Percentiles rank a stretch among this genome's conserved stretches.
These are phyloP conservation scores for Orobanche coerulescens DNA, from an alignment of 257 asterid genomes.

Conservation along the genomic window DNA sequence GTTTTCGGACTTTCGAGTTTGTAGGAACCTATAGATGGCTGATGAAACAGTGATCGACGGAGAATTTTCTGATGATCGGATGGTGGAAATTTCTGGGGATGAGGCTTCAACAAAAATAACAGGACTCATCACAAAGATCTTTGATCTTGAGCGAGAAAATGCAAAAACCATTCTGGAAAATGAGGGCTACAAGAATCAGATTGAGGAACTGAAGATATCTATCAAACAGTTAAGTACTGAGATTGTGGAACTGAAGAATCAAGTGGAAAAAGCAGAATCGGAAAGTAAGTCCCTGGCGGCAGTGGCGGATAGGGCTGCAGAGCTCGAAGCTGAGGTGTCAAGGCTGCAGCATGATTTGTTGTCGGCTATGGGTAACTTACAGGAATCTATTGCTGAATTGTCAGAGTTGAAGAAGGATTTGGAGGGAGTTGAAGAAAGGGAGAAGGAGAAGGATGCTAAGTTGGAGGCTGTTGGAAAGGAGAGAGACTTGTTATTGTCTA, in stretches of 20 bases:
- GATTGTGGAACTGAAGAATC: slow-evolving; percentile 31
- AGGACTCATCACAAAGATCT: slow-evolving; percentile 31
- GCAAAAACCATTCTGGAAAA: slow-evolving; percentile 31
- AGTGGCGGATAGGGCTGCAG: slow-evolving; percentile 60
- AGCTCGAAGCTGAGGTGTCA: slow-evolving; percentile 53
- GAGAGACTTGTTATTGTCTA: slow-evolving; percentile 42
- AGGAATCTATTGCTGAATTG: slow-evolving; percentile 37
- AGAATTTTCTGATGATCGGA: slow-evolving; percentile 38
- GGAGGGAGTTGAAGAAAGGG: slow-evolving; percentile 37
- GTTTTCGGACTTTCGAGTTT: neutral
- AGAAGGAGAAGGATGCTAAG: slow-evolving; percentile 31
- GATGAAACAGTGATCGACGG: slow-evolving; percentile 43
- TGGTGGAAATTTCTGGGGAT: slow-evolving; percentile 42
- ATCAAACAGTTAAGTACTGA: slow-evolving; percentile 26
- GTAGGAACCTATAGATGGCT: slow-evolving; percentile 39
- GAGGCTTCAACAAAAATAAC: slow-evolving; percentile 36
- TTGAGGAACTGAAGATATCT: slow-evolving; percentile 40
- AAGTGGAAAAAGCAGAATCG: slow-evolving; percentile 32
- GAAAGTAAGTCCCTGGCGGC: slow-evolving; percentile 35
- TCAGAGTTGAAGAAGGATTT: slow-evolving; percentile 35
- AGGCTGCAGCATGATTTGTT: slow-evolving; percentile 61
- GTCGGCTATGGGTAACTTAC: slow-evolving; percentile 36
- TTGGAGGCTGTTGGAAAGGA: slow-evolving; percentile 45
- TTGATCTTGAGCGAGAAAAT: slow-evolving; percentile 48
- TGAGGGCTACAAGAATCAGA: slow-evolving; percentile 28